Conservation (phyloP, 1,284 basidiomycete genomes). For the Austroboletus novae-zelandiae region DNA sequence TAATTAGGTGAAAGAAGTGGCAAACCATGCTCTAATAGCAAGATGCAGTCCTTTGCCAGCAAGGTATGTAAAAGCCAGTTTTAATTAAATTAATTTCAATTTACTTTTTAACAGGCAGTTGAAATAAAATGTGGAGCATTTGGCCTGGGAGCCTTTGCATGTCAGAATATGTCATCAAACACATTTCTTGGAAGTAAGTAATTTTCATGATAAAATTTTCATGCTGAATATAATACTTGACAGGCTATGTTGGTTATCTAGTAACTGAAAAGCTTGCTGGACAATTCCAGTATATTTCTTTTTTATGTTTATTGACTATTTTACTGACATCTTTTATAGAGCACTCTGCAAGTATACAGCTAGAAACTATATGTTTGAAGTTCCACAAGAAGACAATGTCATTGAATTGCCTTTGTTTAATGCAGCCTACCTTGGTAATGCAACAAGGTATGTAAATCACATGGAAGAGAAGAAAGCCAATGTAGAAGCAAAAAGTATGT, state of each 20-base stretch:
- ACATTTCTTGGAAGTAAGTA: constrained; percentile 50
- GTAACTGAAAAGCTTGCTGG: constrained; percentile 41
- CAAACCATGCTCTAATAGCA: constrained; percentile 23
- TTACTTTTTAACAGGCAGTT: constrained; percentile 23
- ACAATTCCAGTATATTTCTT: constrained; percentile 3
- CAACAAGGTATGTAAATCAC: constrained; percentile 57
- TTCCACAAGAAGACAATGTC: constrained; percentile 20
- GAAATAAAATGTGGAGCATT: constrained; percentile 41
- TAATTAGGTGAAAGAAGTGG: constrained; percentile 13
- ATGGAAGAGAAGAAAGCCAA: constrained; percentile 32
- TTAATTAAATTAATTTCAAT: background rate
- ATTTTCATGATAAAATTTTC: background rate
- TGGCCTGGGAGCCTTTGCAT: constrained; percentile 55
- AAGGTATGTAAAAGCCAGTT: constrained; percentile 12
- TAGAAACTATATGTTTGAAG: constrained; percentile 51
- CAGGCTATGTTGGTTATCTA: constrained; percentile 62
- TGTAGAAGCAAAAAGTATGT: constrained; percentile 41
- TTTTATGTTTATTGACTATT: background rate
- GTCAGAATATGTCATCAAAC: constrained; percentile 35
- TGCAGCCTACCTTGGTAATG: constrained; percentile 50
- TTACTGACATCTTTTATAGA: constrained; percentile 1
- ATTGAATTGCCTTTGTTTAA: constrained; percentile 36
- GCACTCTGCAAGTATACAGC: constrained; percentile 32
- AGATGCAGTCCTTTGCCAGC: constrained; percentile 16
- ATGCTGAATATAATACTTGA: background rate